Conservation (phyloP, 768 basidiomycete genomes). For the Mycena floridula region DNA sequence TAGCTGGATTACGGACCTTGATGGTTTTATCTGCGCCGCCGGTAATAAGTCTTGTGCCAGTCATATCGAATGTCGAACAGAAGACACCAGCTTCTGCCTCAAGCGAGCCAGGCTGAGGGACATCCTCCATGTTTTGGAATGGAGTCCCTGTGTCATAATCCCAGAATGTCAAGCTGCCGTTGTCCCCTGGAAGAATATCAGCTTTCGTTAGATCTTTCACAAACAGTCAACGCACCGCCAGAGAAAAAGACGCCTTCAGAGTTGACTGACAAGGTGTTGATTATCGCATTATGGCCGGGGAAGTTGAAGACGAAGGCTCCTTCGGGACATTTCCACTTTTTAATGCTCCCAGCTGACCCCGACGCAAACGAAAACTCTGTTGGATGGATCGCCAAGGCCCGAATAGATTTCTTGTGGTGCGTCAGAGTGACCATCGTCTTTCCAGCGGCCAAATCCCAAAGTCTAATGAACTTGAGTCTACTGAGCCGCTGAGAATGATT, state of each 20-base stretch:
- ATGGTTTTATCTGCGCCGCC: constrained; percentile 99
- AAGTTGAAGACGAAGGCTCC: constrained; percentile 97
- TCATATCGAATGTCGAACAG: constrained; percentile 95
- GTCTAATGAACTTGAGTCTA: constrained; percentile 28
- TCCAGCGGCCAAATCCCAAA: constrained; percentile 98
- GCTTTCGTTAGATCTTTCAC: neutral
- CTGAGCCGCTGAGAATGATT: neutral
- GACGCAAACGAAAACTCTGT: constrained; percentile 96
- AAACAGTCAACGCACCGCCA: constrained; percentile 56
- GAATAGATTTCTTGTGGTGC: constrained; percentile 99
- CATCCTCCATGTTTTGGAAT: constrained; percentile 90
- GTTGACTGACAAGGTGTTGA: constrained; percentile 93
- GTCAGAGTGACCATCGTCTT: constrained; percentile 95
- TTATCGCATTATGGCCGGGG: constrained; percentile 92
- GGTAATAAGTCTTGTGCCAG: constrained; percentile 90
- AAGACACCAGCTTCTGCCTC: constrained; percentile 97
- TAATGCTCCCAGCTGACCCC: constrained; percentile 98
- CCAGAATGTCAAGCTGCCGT: constrained; percentile 89
- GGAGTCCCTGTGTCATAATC: constrained; percentile 92
- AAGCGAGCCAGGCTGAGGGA: constrained; percentile 95
- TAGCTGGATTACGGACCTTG: no score
- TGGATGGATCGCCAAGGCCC: constrained; percentile 90
- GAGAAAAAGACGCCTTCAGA: constrained; percentile 96
- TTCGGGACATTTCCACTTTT: constrained; percentile 99
- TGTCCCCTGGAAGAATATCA: constrained; percentile 84